Evolutionary conservation across 1,284 basidiomycete species (phyloP), one percentile per base, ranked within the genome.

Genomic region (Malassezia caprae): DNA sequence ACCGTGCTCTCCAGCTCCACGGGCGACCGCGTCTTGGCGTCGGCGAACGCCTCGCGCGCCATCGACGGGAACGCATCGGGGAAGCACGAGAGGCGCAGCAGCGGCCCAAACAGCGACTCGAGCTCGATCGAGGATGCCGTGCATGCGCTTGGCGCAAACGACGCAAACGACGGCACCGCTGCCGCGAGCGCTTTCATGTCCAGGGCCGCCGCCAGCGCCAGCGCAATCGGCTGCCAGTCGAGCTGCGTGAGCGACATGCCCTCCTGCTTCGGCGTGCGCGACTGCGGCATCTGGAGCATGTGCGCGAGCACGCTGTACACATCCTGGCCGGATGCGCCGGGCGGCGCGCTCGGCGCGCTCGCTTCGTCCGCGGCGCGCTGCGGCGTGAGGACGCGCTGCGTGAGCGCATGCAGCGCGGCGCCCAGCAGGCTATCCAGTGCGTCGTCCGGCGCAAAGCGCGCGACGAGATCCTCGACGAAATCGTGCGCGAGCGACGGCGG

Each of bases 201-300:
- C 1, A 87, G 82, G 15, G 96, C 80, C 4, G 83, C 82, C 63
- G 87, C 86, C 45, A 96, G 72, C 1, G 89, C 91, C 43, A 83
- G 81, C 19, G 93, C 77, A 34, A 91, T 84, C 28, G 84, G 83
- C n/a, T 90, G 80, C 93, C 94, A 98, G 3, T 80, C 78, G 46
- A 73, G 60, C 2, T 78, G 77, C 0, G 76, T 63, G 5, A 79
- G 62, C 45, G 64, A 77, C 48, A 69, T 61, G n/a, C 68, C 70
- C 31, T 69, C 64, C 21, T 17, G 28, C 42, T 39, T 23, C 15
- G 19, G 47, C 31, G 48, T 37, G 5, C 52, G 27, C 2, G 55
- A 42, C 26, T 60, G 55, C 8, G 57, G 30, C 19, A 50, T 5
- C 8, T 35, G 46, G 42, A 58, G 59, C 43, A 57, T 44, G 26